Evolutionary conservation across 768 basidiomycete species (phyloP).

Genomic region (Mycena indigotica): DNA sequence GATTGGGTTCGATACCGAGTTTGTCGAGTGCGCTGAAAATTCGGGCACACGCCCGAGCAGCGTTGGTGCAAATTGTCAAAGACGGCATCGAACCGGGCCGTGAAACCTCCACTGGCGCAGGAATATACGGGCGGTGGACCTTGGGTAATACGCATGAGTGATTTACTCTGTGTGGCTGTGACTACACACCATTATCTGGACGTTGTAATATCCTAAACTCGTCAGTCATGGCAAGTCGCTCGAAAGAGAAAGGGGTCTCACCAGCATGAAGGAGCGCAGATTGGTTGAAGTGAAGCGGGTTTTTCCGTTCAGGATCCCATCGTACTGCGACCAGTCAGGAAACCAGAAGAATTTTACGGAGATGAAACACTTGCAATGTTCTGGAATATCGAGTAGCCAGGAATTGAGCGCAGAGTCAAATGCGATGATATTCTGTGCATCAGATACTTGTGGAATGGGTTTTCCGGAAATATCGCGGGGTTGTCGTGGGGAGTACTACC

Average conservation of each 20-base stretch:
- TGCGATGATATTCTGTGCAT: slow-evolving; percentile 67
- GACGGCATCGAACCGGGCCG: slow-evolving; percentile 51
- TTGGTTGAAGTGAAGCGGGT: slow-evolving; percentile 52
- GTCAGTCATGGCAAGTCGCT: too few relatives aligned
- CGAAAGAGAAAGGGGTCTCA: too few relatives aligned
- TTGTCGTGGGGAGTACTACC: slow-evolving; percentile 77
- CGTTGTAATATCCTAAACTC: slow-evolving; percentile 40
- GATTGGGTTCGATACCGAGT: slow-evolving; percentile 36
- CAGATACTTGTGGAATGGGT: slow-evolving; percentile 53
- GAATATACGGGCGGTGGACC: slow-evolving; percentile 83
- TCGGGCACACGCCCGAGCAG: slow-evolving; percentile 75
- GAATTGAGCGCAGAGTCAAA: slow-evolving; percentile 76
- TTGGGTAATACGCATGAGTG: too few relatives aligned
- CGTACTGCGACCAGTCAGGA: slow-evolving; percentile 46
- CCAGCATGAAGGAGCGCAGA: slow-evolving; percentile 55
- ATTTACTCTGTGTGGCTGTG: too few relatives aligned
- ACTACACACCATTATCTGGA: slow-evolving; percentile 73
- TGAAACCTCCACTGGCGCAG: slow-evolving; percentile 56
- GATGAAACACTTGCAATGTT: slow-evolving; percentile 44
- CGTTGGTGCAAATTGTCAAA: slow-evolving; percentile 82
- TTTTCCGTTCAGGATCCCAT: slow-evolving; percentile 45
- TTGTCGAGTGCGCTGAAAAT: slow-evolving; percentile 59
- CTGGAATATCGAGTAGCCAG: slow-evolving; percentile 74
- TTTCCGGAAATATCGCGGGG: slow-evolving; percentile 51
- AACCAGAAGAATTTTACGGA: too few relatives aligned